Conservation (phyloP, 306 rosid genomes). For the Rubus parviflorus region DNA sequence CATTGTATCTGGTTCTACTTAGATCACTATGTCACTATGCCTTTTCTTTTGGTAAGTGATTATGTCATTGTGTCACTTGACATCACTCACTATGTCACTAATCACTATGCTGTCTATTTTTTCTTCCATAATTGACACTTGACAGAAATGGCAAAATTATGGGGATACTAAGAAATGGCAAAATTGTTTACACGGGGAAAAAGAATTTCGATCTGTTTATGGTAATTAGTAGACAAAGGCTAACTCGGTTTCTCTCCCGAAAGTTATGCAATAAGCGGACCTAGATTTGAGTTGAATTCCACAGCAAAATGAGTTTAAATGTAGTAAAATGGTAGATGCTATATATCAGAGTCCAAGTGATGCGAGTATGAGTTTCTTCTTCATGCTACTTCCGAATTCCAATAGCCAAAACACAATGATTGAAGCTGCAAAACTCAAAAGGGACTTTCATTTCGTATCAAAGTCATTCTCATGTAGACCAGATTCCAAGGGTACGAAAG, state of each 20-base stretch:
- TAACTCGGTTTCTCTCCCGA: too few species aligned
- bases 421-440: conserved; percentile 73
- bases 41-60: too few species aligned
- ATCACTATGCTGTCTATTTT: too few species aligned
- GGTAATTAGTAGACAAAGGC: too few species aligned
- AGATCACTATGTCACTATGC: too few species aligned
- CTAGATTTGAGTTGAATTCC: conserved; percentile 1
- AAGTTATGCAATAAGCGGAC: neutral
- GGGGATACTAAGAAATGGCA: too few species aligned
- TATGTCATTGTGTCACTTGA: too few species aligned
- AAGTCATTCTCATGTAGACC: neutral
- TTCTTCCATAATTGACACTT: too few species aligned
- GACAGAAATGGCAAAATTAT: too few species aligned
- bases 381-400: conserved; percentile 80
- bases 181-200: too few species aligned
- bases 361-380: conserved; percentile 98
- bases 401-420: conserved; percentile 82
- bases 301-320: conserved; percentile 1
- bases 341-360: conserved; percentile 94
- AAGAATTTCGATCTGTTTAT: too few species aligned
- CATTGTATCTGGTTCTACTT: neutral
- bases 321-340: neutral
- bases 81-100: too few species aligned
- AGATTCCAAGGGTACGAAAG: neutral
- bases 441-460: conserved; percentile 32